Base-by-base conservation (phyloP, 2,329 filamentous ascomycete species). In the Penicillium sp. region DNA sequence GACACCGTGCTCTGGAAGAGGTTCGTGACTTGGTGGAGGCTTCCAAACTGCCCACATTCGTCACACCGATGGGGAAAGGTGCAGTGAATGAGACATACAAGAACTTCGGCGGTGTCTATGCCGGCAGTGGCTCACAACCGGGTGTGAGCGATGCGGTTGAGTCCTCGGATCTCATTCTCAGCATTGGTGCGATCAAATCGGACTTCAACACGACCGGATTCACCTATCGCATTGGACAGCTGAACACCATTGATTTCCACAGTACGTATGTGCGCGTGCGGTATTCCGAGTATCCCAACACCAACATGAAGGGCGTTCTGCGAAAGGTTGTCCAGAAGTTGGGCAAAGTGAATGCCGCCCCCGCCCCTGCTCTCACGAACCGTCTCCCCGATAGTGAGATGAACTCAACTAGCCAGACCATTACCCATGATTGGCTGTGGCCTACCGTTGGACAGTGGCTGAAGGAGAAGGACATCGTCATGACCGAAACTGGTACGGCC, bases 51-150 rank as follows among this genome's bases (percentile, higher is more conserved):
- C 90, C 91, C 4, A 87, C 89, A 0, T 95, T 94, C 62, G 88
- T 92, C n/a, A 88, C 90, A 0, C 89, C 90, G 2, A 95, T 95
- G 88, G 90, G 90, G 42, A 95, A 95, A 74, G 83, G 90, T 16
- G 88, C 88, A 18, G 81, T 96, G 42, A 81, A 94, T 63, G 90
- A 96, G 71, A 81, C 81, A 2, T 80, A 88, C 42, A 76, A 80
- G n/a, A 88, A 83, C 64, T 95, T 87, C 61, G 88, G 88, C 20
- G 91, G 91, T 57, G 88, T 95, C 5, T 95, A 95, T 69, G 87
- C 88, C 8, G 91, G 91, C n/a, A 81, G 81, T 52, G 89, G 87
- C 31, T 90, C 86, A 28, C 81, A 86, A 46, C 79, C 82, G 1
- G 66, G 66, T 50, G 68, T 75, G 14, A 65, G 69, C 46, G 68